Evolutionary conservation across 169 alveolate genomes (phyloP).

Genomic region (Plasmodium knowlesi): DNA sequence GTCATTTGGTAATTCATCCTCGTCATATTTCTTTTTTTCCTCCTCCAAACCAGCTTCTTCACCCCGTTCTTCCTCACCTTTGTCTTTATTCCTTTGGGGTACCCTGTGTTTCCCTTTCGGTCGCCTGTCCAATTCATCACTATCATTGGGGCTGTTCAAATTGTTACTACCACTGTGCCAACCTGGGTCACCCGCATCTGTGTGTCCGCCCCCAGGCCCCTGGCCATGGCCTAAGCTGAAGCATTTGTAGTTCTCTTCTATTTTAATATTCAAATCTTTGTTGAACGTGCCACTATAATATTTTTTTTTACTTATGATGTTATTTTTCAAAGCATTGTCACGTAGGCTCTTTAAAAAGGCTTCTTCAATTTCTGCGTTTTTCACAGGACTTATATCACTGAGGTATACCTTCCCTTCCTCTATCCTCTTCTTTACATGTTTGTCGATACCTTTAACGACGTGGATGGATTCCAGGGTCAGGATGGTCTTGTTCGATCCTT

Average conservation of each 20-base stretch:
- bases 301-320: conserved; percentile 11
- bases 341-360: conserved; percentile 68
- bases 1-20: not conserved
- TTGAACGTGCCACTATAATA: conserved; percentile 14
- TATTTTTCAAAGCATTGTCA: conserved; percentile 13
- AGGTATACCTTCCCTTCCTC: conserved; percentile 68
- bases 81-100: not conserved
- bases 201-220: not conserved
- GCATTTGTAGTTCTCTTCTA: conserved; percentile 35
- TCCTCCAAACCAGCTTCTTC: not conserved
- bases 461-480: conserved; percentile 43
- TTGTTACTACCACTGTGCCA: not conserved
- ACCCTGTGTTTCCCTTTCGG: not conserved
- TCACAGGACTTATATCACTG: conserved; percentile 67
- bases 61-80: not conserved
- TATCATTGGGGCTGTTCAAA: not conserved
- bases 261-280: conserved; percentile 47
- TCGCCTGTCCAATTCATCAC: not conserved
- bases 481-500: conserved; percentile 28
- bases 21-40: not conserved
- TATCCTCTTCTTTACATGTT: conserved; percentile 42
- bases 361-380: conserved; percentile 71
- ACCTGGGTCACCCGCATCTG: not conserved
- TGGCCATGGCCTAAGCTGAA: conserved; percentile 10
- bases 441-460: conserved; percentile 63